Evolutionary conservation across 2,329 filamentous ascomycete species (phyloP).

Genomic region (Cordyceps farinosa): DNA sequence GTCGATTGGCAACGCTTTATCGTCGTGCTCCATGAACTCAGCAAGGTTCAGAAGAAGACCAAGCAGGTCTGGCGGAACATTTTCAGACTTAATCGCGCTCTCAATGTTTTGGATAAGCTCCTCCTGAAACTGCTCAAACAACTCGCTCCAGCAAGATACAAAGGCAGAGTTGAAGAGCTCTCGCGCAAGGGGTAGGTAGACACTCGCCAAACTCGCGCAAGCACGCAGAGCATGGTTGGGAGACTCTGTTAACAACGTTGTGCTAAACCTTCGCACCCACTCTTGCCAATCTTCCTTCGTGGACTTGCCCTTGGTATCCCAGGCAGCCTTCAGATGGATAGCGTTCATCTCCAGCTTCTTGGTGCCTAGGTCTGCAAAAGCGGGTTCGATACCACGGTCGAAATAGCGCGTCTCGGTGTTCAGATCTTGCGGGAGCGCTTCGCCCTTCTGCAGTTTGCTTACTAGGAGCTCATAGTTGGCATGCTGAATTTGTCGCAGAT

Average conservation of each 20-base stretch:
- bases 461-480: slow-evolving; percentile 90
- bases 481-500: slow-evolving; percentile 76
- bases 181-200: slow-evolving; percentile 85
- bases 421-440: slow-evolving; percentile 90
- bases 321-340: slow-evolving; percentile 92
- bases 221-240: slow-evolving; percentile 93
- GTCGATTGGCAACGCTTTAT: slow-evolving; percentile 96
- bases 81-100: slow-evolving; percentile 88
- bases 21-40: slow-evolving; percentile 99
- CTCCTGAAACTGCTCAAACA: slow-evolving; percentile 96
- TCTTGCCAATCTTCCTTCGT: slow-evolving; percentile 99
- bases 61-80: slow-evolving; percentile 92
- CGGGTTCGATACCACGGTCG: slow-evolving; percentile 73
- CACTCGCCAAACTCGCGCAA: slow-evolving; percentile 84
- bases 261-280: slow-evolving; percentile 95
- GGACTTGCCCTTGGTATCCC: slow-evolving; percentile 95
- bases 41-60: slow-evolving; percentile 92
- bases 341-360: slow-evolving; percentile 98
- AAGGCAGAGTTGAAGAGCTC: slow-evolving; percentile 99
- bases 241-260: slow-evolving; percentile 89
- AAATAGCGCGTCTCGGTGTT: slow-evolving; percentile 80
- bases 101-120: slow-evolving; percentile 95
- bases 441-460: slow-evolving; percentile 88
- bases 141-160: slow-evolving; percentile 96
- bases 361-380: slow-evolving; percentile 76